These are phyloP conservation scores for Aspergillus sp. DNA, from an alignment of 2,329 filamentous ascomycete species.

Conservation along the genomic window DNA sequence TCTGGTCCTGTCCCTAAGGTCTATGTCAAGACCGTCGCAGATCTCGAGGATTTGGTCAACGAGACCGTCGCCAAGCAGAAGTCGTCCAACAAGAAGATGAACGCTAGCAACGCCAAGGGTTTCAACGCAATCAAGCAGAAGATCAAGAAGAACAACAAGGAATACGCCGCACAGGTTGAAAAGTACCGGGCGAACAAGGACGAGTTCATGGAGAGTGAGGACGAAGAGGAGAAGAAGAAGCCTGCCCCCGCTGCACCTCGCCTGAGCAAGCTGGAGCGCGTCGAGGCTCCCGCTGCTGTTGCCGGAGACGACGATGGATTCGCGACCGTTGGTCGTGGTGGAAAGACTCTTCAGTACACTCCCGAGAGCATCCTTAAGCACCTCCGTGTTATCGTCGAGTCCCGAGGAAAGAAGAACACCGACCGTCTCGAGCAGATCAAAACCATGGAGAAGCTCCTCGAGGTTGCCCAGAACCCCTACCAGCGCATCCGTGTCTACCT, in stretches of 20 bases:
- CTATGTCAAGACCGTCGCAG: constrained; percentile 89
- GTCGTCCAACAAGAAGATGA: constrained; percentile 97
- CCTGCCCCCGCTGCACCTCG: constrained; percentile 50
- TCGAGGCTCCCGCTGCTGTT: constrained; percentile 50
- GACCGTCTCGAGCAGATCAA: constrained; percentile 92
- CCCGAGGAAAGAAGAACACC: constrained; percentile 98
- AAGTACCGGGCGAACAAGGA: constrained; percentile 83
- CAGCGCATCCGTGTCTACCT: constrained; percentile 90
- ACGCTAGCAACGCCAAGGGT: constrained; percentile 88
- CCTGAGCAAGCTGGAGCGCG: constrained; percentile 47
- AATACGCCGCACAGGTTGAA: constrained; percentile 84
- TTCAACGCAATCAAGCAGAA: constrained; percentile 97
- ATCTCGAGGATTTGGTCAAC: constrained; percentile 91
- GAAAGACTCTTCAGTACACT: constrained; percentile 86
- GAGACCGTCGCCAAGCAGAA: constrained; percentile 96
- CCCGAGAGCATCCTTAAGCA: constrained; percentile 98
- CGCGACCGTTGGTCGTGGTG: constrained; percentile 82
- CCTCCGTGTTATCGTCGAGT: constrained; percentile 87
- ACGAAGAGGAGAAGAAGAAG: constrained; percentile 70
- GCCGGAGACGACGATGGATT: constrained; percentile 79
- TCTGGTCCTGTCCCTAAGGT: constrained; percentile 80
- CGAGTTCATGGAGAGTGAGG: constrained; percentile 70
- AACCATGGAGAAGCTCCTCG: constrained; percentile 92
- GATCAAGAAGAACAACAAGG: constrained; percentile 98
- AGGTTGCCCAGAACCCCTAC: constrained; percentile 87